A percentile compares a stretch with the other conserved stretches of the same genome.
These are phyloP conservation scores for Melocanna baccifera DNA, from an alignment of 176 grass and related monocot species.

Conservation along the genomic window DNA sequence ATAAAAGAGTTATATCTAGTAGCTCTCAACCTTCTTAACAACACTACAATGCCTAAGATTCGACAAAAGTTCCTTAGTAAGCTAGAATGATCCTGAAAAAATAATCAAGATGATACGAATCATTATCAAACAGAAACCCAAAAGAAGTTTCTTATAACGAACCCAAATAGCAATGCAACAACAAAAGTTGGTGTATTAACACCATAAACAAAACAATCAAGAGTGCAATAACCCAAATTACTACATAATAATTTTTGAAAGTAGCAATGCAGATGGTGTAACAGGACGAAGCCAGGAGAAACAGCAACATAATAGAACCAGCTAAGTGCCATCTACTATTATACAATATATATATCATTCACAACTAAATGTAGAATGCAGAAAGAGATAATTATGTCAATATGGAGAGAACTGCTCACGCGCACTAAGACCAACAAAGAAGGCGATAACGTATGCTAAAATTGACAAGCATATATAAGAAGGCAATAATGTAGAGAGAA, in stretches of 20 bases:
- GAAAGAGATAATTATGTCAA: too few species aligned
- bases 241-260: not conserved
- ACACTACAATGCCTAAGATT: not conserved
- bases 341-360: too few species aligned
- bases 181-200: not conserved
- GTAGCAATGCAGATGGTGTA: not conserved
- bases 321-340: slow-evolving; percentile 8
- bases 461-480: too few species aligned
- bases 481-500: too few species aligned
- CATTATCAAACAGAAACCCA: not conserved
- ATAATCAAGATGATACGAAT: not conserved
- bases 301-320: not conserved
- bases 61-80: not conserved
- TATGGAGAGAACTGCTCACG: too few species aligned
- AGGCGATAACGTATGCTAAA: too few species aligned
- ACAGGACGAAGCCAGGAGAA: slow-evolving; percentile 6
- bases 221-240: not conserved
- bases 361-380: too few species aligned
- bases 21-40: not conserved
- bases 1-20: slow-evolving; percentile 20
- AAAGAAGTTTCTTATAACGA: not conserved
- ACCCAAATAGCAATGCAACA: too few species aligned
- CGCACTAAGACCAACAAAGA: too few species aligned
- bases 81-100: not conserved
- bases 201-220: slow-evolving; percentile 12